These are phyloP conservation scores for Colletotrichum spaethianum DNA, from an alignment of 2,329 filamentous ascomycete genomes.

Conservation along the genomic window DNA sequence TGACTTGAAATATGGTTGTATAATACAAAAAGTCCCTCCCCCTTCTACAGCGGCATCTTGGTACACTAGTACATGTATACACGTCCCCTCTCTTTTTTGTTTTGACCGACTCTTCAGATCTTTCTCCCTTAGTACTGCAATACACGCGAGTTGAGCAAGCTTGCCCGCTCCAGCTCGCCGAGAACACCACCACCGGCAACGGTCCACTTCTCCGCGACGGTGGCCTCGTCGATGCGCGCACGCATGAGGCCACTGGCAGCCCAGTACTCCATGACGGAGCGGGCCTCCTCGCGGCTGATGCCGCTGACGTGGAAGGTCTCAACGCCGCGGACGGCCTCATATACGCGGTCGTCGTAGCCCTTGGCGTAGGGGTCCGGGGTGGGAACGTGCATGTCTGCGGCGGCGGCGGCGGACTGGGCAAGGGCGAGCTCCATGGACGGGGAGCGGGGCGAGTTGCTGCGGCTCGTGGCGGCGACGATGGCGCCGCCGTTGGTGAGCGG, in stretches of 20 bases:
- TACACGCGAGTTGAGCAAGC: constrained; percentile 64
- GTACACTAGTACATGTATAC: constrained; percentile 34
- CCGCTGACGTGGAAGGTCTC: constrained; percentile 73
- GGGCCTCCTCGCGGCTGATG: constrained; percentile 81
- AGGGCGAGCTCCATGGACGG: constrained; percentile 80
- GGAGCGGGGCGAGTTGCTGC: constrained; percentile 76
- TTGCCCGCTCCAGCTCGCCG: constrained; percentile 85
- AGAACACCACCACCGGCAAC: constrained; percentile 85
- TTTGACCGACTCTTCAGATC: background rate
- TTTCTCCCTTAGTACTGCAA: constrained; percentile 26
- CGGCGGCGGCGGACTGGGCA: constrained; percentile 64
- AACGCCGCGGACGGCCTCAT: constrained; percentile 65
- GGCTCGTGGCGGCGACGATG: constrained; percentile 80
- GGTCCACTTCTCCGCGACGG: constrained; percentile 87
- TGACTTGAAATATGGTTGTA: constrained; percentile 29
- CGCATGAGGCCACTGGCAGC: constrained; percentile 86
- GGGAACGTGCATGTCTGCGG: constrained; percentile 55
- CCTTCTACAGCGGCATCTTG: constrained; percentile 28
- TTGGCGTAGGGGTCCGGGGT: constrained; percentile 67
- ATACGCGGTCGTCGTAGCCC: constrained; percentile 71
- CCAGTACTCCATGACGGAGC: constrained; percentile 92
- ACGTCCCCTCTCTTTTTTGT: background rate
- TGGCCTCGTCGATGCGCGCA: constrained; percentile 76
- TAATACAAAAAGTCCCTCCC: constrained; percentile 32
- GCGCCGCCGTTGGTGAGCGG: constrained; percentile 81